Conservation (phyloP, 2,329 filamentous ascomycete species). For the Mollisia scopiformis region DNA sequence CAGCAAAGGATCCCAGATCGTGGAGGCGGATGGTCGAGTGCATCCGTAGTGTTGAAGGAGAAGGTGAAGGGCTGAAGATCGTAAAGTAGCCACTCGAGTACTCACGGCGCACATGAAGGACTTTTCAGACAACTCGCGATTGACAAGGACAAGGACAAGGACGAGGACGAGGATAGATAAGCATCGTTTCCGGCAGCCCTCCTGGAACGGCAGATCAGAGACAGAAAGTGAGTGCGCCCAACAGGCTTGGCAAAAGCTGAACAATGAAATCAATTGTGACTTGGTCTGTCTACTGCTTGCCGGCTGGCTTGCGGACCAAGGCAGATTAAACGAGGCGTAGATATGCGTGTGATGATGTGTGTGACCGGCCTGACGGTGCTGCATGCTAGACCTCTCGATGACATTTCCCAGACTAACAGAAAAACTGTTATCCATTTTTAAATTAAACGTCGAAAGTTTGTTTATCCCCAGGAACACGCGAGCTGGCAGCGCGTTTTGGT, state of each 20-base stretch:
- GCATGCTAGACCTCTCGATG: neutral
- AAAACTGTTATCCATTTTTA: neutral
- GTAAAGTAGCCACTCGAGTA: neutral
- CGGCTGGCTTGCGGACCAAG: no score
- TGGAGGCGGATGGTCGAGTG: neutral
- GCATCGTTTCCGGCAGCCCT: neutral
- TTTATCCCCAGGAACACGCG: neutral
- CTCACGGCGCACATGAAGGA: slow-evolving; percentile 1
- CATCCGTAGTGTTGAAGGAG: neutral
- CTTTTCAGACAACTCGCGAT: slow-evolving; percentile 2
- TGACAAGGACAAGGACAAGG: neutral
- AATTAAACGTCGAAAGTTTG: neutral
- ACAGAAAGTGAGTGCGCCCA: neutral
- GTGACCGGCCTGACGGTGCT: neutral
- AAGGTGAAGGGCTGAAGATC: neutral
- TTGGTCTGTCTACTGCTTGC: neutral
- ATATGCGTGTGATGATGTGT: slow-evolving; percentile 11
- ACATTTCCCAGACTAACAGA: neutral
- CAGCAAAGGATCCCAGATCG: neutral
- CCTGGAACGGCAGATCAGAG: neutral
- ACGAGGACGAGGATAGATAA: no score
- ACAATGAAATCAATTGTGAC: no score
- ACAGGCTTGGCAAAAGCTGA: neutral
- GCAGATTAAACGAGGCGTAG: slow-evolving; percentile 9
- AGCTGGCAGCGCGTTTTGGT: neutral